Evolutionary conservation across 1,284 basidiomycete species (phyloP), one percentile per base, ranked within the genome.

Genomic region (Mrakiaceae sp.): DNA sequence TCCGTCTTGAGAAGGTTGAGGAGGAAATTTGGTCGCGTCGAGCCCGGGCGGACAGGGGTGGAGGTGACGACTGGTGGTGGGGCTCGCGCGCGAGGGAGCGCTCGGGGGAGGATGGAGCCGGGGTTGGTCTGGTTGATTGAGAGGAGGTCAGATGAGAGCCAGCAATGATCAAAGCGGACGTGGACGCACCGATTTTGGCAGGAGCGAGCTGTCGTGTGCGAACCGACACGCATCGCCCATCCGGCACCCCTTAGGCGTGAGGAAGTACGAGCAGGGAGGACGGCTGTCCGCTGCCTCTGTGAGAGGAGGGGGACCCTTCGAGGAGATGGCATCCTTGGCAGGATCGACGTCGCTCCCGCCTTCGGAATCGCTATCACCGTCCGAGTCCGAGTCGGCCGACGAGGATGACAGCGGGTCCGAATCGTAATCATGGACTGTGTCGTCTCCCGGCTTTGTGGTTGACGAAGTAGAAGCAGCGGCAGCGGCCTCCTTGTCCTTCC

Each of bases 11-110:
- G 81, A n/a, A 96, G 78, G 40, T 46, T 39, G 1, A 40, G 49
- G 9, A 62, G 57, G 44, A 66, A 58, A 16, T 50, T 27, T 3
- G 60, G 60, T 9, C 64, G 55, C 12, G 14, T n/a, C 14, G 11
- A 10, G 6, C 12, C 43, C 2, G n/a, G 55, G 7, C 5, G 59
- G 11, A 12, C 39, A 46, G 27, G 39, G 11, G 43, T 49, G 75
- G 85, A 74, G 73, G 91, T 88, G 68, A 87, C 88, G 67, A 85
- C 85, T 63, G 92, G 77, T 48, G 92, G 79, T 9, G 83, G 84
- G 5, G 85, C 81, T 27, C 84, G 3, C 44, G 60, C n/a, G 52
- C 60, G 52, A 56, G 42, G 46, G 39, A 3, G 16, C 39, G 27
- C 6, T 6, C n/a, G 44, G 14, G 16, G 40, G 40, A 52, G 27